Conservation (phyloP, 2,329 filamentous ascomycete species). For the Phialocephala sp. region DNA sequence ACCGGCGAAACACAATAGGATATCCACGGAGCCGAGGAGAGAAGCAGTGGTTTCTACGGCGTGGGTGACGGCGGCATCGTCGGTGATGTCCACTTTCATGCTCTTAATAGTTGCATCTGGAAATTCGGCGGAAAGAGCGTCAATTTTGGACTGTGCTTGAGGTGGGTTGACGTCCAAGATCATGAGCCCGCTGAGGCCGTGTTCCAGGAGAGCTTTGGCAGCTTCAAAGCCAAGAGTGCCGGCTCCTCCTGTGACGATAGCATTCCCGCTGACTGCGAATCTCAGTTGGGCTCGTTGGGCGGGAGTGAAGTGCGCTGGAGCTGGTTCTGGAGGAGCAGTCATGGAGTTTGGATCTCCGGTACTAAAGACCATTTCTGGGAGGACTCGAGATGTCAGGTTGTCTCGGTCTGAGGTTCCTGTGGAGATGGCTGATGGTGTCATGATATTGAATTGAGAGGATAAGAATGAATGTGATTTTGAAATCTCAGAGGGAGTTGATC, state of each 20-base stretch:
- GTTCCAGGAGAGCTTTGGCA: slow-evolving; percentile 69
- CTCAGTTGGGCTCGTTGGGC: slow-evolving; percentile 48
- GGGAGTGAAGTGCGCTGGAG: slow-evolving; percentile 49
- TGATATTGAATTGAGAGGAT: not conserved
- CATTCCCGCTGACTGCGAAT: slow-evolving; percentile 58
- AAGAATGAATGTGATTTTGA: not conserved
- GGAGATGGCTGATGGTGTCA: slow-evolving; percentile 11
- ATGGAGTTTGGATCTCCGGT: slow-evolving; percentile 47
- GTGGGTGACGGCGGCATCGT: slow-evolving; percentile 52
- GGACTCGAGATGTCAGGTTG: slow-evolving; percentile 43
- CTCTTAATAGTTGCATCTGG: slow-evolving; percentile 57
- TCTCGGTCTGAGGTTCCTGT: slow-evolving; percentile 36
- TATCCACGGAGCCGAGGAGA: slow-evolving; percentile 56
- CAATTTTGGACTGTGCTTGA: slow-evolving; percentile 50
- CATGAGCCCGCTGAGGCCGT: slow-evolving; percentile 63
- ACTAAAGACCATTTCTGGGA: slow-evolving; percentile 53
- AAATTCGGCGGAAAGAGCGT: slow-evolving; percentile 57
- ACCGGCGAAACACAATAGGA: slow-evolving; percentile 66
- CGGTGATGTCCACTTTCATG: slow-evolving; percentile 63
- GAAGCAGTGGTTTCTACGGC: slow-evolving; percentile 49
- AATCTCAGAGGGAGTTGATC: not conserved
- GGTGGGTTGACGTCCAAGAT: slow-evolving; percentile 62
- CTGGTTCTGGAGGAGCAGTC: slow-evolving; percentile 51
- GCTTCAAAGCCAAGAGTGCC: slow-evolving; percentile 66
- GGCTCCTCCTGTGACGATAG: slow-evolving; percentile 67